These are phyloP conservation scores for Trypanosoma platydactyli DNA, from an alignment of 208 protist species.

Conservation along the genomic window DNA sequence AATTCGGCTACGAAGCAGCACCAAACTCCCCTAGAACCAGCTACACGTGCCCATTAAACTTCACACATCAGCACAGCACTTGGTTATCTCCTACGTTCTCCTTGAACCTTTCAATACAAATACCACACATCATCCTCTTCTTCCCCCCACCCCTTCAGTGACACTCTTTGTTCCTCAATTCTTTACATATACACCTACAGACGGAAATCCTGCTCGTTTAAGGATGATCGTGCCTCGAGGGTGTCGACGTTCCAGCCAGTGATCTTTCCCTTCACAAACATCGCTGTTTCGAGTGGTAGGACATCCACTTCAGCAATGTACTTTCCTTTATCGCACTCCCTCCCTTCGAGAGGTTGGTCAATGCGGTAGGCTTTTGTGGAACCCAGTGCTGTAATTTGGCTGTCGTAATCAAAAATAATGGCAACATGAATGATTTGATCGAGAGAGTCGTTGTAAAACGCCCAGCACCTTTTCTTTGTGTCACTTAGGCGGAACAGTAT, in stretches of 20 bases:
- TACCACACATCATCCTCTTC: no score
- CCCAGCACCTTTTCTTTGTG: slow-evolving; percentile 51
- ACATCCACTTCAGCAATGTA: slow-evolving; percentile 81
- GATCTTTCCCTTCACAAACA: slow-evolving; percentile 71
- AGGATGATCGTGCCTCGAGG: slow-evolving; percentile 61
- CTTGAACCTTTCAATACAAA: no score
- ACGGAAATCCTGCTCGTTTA: slow-evolving; percentile 61
- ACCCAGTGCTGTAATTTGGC: slow-evolving; percentile 69
- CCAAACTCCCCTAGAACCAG: no score
- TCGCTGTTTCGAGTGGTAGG: slow-evolving; percentile 56
- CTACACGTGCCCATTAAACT: no score
- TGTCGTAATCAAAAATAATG: slow-evolving; percentile 85
- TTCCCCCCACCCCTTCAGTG: not conserved
- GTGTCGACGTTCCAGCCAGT: slow-evolving; percentile 82
- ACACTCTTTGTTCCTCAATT: slow-evolving; percentile 15
- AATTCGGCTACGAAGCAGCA: no score
- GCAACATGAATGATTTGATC: slow-evolving; percentile 75
- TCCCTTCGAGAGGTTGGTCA: slow-evolving; percentile 71
- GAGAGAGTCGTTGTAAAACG: slow-evolving; percentile 81
- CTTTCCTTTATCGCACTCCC: slow-evolving; percentile 77
- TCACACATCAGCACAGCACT: no score
- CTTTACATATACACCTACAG: slow-evolving; percentile 38
- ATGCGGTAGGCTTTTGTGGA: slow-evolving; percentile 70
- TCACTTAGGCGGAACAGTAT: slow-evolving; percentile 69
- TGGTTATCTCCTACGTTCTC: no score